Percentiles rank a stretch among this genome's conserved stretches.
These are phyloP conservation scores for Pelargonium myrrhifolium DNA, from an alignment of 441 rosid species.

Conservation along the genomic window DNA sequence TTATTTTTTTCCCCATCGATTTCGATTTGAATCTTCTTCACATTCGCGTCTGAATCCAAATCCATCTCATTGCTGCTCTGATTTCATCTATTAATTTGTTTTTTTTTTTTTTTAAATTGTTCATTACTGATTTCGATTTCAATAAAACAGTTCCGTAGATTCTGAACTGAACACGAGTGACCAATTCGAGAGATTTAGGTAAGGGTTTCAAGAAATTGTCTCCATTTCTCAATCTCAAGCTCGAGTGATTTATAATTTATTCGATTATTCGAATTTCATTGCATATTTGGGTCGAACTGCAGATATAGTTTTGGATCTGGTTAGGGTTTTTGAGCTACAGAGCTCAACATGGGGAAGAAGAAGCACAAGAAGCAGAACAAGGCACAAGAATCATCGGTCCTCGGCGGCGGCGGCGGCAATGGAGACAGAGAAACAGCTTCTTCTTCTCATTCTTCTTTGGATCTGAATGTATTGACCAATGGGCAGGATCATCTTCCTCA, in stretches of 20 bases:
- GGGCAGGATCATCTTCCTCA: not conserved
- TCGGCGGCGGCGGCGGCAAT: not conserved
- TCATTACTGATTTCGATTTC: not conserved
- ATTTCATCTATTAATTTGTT: not conserved
- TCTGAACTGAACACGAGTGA: not conserved
- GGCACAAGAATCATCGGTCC: not conserved
- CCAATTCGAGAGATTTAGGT: not conserved
- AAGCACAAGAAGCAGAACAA: conserved; percentile 2
- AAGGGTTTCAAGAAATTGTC: not conserved
- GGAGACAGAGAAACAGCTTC: conserved; percentile 2
- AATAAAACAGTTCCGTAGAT: not conserved
- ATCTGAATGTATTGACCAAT: not conserved
- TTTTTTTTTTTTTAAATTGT: not conserved
- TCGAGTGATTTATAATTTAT: not conserved
- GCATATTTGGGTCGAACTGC: not conserved
- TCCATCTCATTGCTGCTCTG: not conserved
- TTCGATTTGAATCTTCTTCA: not conserved
- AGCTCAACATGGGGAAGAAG: not conserved
- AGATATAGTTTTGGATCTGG: not conserved
- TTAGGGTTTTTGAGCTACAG: not conserved
- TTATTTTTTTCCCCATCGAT: not conserved
- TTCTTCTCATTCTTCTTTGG: not conserved
- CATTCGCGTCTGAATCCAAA: not conserved
- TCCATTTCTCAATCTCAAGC: not conserved
- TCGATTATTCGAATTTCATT: not conserved